phyloP scores from a whole-genome alignment of 2,329 filamentous ascomycete genomes.

The Bipolaris oryzae region DNA sequence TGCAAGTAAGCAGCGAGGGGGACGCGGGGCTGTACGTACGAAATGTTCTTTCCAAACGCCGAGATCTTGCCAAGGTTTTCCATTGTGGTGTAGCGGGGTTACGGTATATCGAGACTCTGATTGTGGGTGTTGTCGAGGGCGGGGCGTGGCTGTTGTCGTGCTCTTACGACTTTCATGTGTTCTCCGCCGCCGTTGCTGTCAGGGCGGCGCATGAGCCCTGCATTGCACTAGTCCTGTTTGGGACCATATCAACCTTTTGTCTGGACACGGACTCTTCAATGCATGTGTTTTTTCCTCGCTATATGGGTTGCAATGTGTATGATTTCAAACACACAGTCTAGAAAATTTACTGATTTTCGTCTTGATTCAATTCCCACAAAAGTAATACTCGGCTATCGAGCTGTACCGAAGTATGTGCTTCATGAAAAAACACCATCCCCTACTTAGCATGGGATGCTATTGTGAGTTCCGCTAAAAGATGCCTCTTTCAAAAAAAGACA shows the following conservation, averaged over 20 bases:
- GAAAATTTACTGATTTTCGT: not conserved
- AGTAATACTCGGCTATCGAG: not conserved
- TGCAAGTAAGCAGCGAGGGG: not conserved
- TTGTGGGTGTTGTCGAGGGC: conserved; percentile 4
- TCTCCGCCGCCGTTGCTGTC: conserved; percentile 15
- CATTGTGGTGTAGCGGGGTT: conserved; percentile 54
- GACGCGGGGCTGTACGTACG: conserved; percentile 54
- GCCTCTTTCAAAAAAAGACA: not conserved
- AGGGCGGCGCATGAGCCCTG: conserved; percentile 25
- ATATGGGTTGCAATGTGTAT: not conserved
- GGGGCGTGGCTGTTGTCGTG: conserved; percentile 21
- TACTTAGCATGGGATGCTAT: not conserved
- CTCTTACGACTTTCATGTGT: conserved; percentile 35
- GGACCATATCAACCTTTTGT: not conserved
- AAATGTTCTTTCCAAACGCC: conserved; percentile 73
- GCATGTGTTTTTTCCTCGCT: not conserved
- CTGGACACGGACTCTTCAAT: not conserved
- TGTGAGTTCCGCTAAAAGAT: not conserved
- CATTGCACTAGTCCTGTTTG: conserved; percentile 16
- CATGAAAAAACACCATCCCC: not conserved
- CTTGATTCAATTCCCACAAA: not conserved
- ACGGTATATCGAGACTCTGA: conserved; percentile 6
- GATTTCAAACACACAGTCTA: not conserved
- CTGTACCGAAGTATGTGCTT: not conserved
- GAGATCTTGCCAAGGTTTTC: conserved; percentile 76